phyloP scores from a whole-genome alignment of 1,139 yeast species.

The Debaryomyces sp. region DNA sequence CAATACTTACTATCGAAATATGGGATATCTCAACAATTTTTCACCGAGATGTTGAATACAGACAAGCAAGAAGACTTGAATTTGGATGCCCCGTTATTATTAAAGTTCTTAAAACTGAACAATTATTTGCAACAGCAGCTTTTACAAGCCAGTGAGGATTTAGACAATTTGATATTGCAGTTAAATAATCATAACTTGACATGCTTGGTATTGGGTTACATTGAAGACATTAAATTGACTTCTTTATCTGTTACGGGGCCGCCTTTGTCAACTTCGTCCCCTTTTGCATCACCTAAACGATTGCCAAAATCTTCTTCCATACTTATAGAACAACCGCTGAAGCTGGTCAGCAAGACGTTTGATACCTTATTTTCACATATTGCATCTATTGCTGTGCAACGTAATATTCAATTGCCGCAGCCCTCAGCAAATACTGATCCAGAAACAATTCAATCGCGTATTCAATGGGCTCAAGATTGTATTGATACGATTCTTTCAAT shows the following conservation, averaged over 20 bases:
- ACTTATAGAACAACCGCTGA: constrained; percentile 3
- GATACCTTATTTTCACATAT: constrained; percentile 57
- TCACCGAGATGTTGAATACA: constrained; percentile 25
- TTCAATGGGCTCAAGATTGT: constrained; percentile 58
- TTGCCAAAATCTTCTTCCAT: not conserved
- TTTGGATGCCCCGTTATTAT: constrained; percentile 30
- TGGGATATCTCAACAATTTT: constrained; percentile 39
- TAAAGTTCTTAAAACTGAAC: constrained; percentile 39
- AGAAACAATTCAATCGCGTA: constrained; percentile 34
- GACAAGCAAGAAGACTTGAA: constrained; percentile 20
- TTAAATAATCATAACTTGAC: constrained; percentile 46
- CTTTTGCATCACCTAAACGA: constrained; percentile 5
- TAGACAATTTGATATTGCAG: constrained; percentile 30
- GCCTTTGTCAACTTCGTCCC: not conserved
- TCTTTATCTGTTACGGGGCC: constrained; percentile 7
- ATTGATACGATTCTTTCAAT: constrained; percentile 39
- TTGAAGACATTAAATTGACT: constrained; percentile 43
- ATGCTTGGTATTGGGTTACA: constrained; percentile 48
- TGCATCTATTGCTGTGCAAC: constrained; percentile 57
- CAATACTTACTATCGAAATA: constrained; percentile 37
- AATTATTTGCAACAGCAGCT: constrained; percentile 37
- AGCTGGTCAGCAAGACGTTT: constrained; percentile 18
- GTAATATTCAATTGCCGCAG: constrained; percentile 49
- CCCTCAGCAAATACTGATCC: constrained; percentile 35
- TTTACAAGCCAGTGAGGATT: constrained; percentile 29